phyloP scores from a whole-genome alignment of 2,329 filamentous ascomycete genomes.

The Emergomyces africanus region DNA sequence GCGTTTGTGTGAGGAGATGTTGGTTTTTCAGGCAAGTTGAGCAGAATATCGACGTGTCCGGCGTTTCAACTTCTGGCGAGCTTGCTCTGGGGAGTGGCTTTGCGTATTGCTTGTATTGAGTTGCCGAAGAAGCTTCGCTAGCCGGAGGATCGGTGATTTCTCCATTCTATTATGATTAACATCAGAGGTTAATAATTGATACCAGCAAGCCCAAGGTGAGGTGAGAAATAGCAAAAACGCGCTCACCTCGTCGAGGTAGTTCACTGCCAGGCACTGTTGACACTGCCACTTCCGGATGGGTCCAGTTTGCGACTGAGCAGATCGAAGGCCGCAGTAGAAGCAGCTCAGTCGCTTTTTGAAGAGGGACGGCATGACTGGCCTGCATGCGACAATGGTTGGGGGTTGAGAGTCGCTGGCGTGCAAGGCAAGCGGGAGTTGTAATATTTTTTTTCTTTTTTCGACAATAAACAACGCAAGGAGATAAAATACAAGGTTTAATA shows the following conservation, averaged over 20 bases:
- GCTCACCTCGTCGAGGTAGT: constrained; percentile 73
- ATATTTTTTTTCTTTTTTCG: constrained; percentile 1
- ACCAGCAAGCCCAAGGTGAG: constrained; percentile 1
- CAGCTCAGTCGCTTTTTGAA: constrained; percentile 46
- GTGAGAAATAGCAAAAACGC: background rate
- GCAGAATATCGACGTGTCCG: constrained; percentile 48
- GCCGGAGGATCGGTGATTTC: constrained; percentile 79
- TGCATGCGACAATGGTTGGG: background rate
- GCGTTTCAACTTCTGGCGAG: constrained; percentile 19
- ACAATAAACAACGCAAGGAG: constrained; percentile 1
- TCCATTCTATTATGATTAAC: constrained; percentile 48
- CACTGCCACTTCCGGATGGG: constrained; percentile 57
- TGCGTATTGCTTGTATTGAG: constrained; percentile 37
- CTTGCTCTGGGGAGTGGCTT: constrained; percentile 35
- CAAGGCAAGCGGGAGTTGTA: background rate
- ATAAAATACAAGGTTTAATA: no score
- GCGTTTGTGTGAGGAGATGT: constrained; percentile 58
- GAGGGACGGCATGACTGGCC: constrained; percentile 26
- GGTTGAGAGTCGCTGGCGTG: background rate
- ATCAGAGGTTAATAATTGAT: constrained; percentile 11
- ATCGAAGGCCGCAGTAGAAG: constrained; percentile 71
- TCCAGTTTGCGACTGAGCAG: constrained; percentile 46
- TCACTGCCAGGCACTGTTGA: constrained; percentile 67
- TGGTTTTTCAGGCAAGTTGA: constrained; percentile 79
- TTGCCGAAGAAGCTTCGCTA: constrained; percentile 37